phyloP scores from a whole-genome alignment of 2,329 filamentous ascomycete genomes.

The Stachybotrys chlorohalonatus region DNA sequence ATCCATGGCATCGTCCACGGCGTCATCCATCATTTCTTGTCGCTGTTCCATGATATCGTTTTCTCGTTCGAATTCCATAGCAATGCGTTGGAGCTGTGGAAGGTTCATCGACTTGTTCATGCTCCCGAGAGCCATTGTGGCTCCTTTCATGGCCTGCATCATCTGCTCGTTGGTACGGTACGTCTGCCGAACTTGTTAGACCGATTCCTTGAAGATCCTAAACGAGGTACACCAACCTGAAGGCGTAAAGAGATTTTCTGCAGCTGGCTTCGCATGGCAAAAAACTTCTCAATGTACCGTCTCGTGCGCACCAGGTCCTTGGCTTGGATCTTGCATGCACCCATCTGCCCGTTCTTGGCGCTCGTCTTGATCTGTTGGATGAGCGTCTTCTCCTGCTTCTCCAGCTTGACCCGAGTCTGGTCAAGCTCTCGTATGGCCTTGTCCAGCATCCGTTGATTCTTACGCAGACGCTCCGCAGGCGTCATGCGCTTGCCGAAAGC shows the following conservation, averaged over 20 bases:
- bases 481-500: slow-evolving; percentile 99
- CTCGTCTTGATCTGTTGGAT: slow-evolving; percentile 96
- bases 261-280: slow-evolving; percentile 92
- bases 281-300: slow-evolving; percentile 96
- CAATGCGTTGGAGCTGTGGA: slow-evolving; percentile 87
- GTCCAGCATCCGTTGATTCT: slow-evolving; percentile 93
- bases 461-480: slow-evolving; percentile 80
- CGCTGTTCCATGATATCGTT: slow-evolving; percentile 99
- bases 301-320: slow-evolving; percentile 92
- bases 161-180: slow-evolving; percentile 98
- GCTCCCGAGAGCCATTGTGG: slow-evolving; percentile 81
- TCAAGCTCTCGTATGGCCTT: slow-evolving; percentile 96
- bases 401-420: slow-evolving; percentile 86
- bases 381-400: slow-evolving; percentile 98
- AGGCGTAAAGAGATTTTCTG: slow-evolving; percentile 93
- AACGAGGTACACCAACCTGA: slow-evolving; percentile 49
- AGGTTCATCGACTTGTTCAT: slow-evolving; percentile 99
- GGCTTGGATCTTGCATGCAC: slow-evolving; percentile 96
- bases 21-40: slow-evolving; percentile 99
- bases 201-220: background rate
- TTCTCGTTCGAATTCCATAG: slow-evolving; percentile 98
- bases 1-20: slow-evolving; percentile 93
- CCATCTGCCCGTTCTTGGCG: slow-evolving; percentile 96
- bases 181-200: slow-evolving; percentile 47
- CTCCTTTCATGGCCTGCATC: slow-evolving; percentile 99